Conservation (phyloP, 2,329 filamentous ascomycete genomes). For the Exophiala phaeomuriformis region DNA sequence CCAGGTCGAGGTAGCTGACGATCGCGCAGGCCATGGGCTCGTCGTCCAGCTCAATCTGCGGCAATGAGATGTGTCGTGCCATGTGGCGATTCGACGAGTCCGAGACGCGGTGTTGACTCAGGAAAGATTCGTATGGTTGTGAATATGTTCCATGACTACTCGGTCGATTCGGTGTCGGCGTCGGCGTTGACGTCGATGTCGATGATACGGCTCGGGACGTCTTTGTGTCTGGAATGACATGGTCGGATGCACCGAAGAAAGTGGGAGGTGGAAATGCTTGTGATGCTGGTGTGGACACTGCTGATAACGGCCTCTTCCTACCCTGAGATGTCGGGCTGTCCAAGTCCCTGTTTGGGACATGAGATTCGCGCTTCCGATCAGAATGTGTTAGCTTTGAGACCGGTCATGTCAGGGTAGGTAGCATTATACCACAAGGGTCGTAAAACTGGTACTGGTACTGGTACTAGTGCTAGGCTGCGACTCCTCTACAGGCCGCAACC, state of each 20-base stretch:
- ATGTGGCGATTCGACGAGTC: neutral
- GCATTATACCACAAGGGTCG: too few species aligned
- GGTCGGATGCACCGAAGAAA: too few species aligned
- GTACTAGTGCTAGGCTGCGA: neutral
- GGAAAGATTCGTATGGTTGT: too few species aligned
- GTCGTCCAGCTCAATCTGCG: constrained; percentile 1
- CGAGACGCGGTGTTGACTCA: too few species aligned
- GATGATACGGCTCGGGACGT: neutral
- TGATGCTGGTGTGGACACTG: neutral
- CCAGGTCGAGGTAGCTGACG: constrained; percentile 3
- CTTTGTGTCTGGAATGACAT: neutral
- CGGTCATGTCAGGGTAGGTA: too few species aligned
- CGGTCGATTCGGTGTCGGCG: too few species aligned
- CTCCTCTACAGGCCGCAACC: neutral
- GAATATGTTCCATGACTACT: too few species aligned
- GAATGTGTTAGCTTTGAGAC: too few species aligned
- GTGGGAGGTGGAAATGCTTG: neutral
- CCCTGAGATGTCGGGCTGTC: neutral
- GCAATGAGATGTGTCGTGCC: neutral
- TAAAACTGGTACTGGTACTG: too few species aligned
- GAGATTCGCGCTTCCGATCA: too few species aligned
- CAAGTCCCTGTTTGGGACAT: too few species aligned
- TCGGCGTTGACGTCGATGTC: neutral
- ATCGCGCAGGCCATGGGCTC: constrained; percentile 1
- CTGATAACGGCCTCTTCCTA: neutral